phyloP scores from a whole-genome alignment of 2,329 filamentous ascomycete genomes.

The Talaromyces funiculosus region DNA sequence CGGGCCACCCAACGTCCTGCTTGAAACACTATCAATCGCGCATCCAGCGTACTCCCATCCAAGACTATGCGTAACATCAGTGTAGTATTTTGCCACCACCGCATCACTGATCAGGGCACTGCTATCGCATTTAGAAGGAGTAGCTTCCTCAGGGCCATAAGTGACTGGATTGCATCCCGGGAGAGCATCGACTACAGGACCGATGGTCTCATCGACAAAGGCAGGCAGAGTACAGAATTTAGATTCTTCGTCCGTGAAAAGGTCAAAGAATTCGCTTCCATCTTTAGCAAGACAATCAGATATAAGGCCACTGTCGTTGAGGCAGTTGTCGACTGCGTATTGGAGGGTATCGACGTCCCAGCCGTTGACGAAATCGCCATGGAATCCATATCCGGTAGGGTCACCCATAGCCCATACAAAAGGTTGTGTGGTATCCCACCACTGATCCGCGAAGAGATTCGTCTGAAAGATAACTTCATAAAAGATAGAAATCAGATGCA shows the following conservation, averaged over 20 bases:
- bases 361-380: conserved; percentile 58
- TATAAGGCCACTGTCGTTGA: conserved; percentile 61
- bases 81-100: conserved; percentile 26
- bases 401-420: conserved; percentile 48
- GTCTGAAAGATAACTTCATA: conserved; percentile 55
- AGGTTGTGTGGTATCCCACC: conserved; percentile 29
- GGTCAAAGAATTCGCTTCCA: conserved; percentile 50
- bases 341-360: conserved; percentile 69
- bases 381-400: conserved; percentile 48
- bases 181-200: conserved; percentile 18
- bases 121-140: conserved; percentile 17
- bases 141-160: conserved; percentile 30
- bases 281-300: conserved; percentile 54
- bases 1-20: conserved; percentile 31
- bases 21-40: conserved; percentile 42
- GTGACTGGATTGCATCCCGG: conserved; percentile 25
- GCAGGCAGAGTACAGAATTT: conserved; percentile 49
- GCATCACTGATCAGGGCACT: conserved; percentile 3
- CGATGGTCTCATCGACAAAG: conserved; percentile 30
- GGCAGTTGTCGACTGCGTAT: conserved; percentile 69
- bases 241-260: conserved; percentile 49
- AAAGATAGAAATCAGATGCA: conserved; percentile 55
- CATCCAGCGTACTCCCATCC: conserved; percentile 60
- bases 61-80: conserved; percentile 41
- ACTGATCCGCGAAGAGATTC: conserved; percentile 26